Percentiles rank a stretch among this genome's conserved stretches.
Evolutionary conservation across 768 basidiomycete species (phyloP).

Genomic region (Calocybe indica): DNA sequence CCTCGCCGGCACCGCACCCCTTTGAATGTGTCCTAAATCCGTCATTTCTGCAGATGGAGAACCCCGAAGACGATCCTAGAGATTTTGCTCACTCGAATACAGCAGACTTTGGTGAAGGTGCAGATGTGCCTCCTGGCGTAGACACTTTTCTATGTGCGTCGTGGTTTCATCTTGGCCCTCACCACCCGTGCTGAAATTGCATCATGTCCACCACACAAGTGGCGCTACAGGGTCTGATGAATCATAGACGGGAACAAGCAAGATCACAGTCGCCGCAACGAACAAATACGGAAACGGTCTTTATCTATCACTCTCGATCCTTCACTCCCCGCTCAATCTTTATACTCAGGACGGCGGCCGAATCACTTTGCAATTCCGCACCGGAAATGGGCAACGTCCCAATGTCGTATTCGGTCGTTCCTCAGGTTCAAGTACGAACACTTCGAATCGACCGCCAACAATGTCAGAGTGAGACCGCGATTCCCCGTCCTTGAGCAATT

Average conservation of each 20-base stretch:
- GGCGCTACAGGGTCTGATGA: conserved; percentile 28
- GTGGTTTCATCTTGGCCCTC: background rate
- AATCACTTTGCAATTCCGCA: conserved; percentile 10
- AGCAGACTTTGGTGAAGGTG: conserved; percentile 20
- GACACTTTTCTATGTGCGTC: conserved; percentile 46
- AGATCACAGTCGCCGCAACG: conserved; percentile 2
- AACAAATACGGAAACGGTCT: no score
- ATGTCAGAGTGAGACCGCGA: conserved; percentile 47
- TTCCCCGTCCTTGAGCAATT: background rate
- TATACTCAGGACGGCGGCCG: conserved; percentile 6
- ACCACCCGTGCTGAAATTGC: background rate
- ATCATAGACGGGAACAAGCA: conserved; percentile 23
- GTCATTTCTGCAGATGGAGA: conserved; percentile 53
- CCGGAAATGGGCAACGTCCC: conserved; percentile 7
- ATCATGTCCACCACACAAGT: conserved; percentile 16
- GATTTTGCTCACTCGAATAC: conserved; percentile 40
- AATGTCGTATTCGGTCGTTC: conserved; percentile 1
- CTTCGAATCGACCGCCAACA: conserved; percentile 20
- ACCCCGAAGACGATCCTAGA: conserved; percentile 71
- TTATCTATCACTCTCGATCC: no score
- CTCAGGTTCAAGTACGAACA: no score
- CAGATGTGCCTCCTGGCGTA: conserved; percentile 27
- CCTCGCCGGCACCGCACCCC: background rate
- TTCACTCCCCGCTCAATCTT: background rate
- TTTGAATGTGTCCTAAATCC: conserved; percentile 6